phyloP scores from a whole-genome alignment of 2,329 filamentous ascomycete genomes.

The Xylaria sp. region DNA sequence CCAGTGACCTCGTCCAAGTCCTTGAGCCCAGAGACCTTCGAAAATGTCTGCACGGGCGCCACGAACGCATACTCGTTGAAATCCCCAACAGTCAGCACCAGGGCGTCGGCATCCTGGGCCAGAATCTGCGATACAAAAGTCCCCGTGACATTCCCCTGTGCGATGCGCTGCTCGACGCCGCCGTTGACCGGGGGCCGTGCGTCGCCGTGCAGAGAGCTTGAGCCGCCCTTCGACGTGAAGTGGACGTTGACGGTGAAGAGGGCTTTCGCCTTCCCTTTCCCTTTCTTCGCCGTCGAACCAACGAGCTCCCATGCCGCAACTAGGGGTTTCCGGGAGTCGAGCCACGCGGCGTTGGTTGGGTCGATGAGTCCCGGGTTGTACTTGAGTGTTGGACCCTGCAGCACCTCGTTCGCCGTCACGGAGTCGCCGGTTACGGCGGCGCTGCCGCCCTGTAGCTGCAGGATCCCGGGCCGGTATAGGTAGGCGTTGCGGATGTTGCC shows the following conservation, averaged over 20 bases:
- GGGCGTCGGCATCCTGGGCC: slow-evolving; percentile 63
- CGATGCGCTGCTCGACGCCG: slow-evolving; percentile 65
- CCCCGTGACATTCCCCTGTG: slow-evolving; percentile 68
- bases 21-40: slow-evolving; percentile 61
- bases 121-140: slow-evolving; percentile 69
- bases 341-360: slow-evolving; percentile 68
- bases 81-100: slow-evolving; percentile 71
- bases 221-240: slow-evolving; percentile 73
- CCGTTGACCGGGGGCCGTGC: slow-evolving; percentile 73
- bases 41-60: slow-evolving; percentile 66
- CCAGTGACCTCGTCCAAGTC: slow-evolving; percentile 70
- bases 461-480: slow-evolving; percentile 69
- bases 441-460: slow-evolving; percentile 66
- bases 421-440: slow-evolving; percentile 61
- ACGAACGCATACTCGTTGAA: slow-evolving; percentile 78
- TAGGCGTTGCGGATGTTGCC: slow-evolving; percentile 79
- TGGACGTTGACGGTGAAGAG: slow-evolving; percentile 81
- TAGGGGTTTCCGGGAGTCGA: slow-evolving; percentile 71
- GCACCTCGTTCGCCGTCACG: slow-evolving; percentile 66
- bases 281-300: slow-evolving; percentile 41
- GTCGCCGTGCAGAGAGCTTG: slow-evolving; percentile 70
- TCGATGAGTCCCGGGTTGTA: slow-evolving; percentile 77
- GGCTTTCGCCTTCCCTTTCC: slow-evolving; percentile 31
- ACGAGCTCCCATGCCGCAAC: slow-evolving; percentile 72
- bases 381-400: slow-evolving; percentile 67